phyloP scores from a whole-genome alignment of 257 asterid genomes.

The Capsicum chinense region DNA sequence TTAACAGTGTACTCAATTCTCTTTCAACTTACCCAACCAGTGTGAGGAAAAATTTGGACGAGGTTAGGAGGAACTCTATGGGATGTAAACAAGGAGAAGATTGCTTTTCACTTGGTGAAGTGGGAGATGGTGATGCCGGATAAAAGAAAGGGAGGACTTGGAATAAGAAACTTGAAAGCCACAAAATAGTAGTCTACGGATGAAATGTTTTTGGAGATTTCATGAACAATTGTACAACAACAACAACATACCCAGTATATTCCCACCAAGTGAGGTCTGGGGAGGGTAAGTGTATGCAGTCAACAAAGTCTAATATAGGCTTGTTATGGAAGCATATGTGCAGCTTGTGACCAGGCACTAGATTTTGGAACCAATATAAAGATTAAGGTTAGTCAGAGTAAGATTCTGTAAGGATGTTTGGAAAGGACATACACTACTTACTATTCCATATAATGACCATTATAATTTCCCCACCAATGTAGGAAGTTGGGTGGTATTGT shows the following conservation, averaged over 20 bases:
- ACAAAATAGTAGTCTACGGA: neutral
- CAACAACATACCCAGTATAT: no score
- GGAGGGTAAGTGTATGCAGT: no score
- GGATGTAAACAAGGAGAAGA: neutral
- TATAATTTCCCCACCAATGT: neutral
- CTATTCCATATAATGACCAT: neutral
- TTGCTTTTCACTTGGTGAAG: neutral
- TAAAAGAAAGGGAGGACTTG: neutral
- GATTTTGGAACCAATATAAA: neutral
- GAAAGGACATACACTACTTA: constrained; percentile 8
- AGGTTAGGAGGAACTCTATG: neutral
- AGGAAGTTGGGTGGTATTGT: neutral
- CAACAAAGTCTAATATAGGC: no score
- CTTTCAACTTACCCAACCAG: neutral
- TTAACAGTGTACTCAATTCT: neutral
- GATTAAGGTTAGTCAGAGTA: neutral
- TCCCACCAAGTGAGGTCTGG: no score
- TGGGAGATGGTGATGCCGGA: neutral
- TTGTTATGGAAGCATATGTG: neutral
- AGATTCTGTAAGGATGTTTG: neutral
- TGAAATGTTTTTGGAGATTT: neutral
- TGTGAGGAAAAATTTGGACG: neutral
- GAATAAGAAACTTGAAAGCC: neutral
- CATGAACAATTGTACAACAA: neutral
- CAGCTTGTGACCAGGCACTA: neutral